Evolutionary conservation across 2,329 filamentous ascomycete genomes (phyloP), one percentile per base, ranked within the genome.

Genomic region (Pseudocercospora fuligena): DNA sequence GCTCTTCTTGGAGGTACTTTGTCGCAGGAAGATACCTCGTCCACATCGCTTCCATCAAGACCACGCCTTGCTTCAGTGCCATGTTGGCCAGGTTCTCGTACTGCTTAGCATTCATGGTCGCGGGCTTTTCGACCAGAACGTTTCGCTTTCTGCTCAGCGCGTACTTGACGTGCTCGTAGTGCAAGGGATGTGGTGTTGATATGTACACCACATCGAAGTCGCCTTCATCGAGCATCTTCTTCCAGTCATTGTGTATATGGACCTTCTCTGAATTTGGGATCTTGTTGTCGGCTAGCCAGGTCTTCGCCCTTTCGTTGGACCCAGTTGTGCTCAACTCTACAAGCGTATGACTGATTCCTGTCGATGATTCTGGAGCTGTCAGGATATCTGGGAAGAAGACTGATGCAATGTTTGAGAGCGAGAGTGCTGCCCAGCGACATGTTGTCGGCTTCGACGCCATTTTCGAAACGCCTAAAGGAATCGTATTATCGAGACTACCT

Each of bases 21-120:
- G 72, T 72, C n/a, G 72, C 70, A 60, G 73, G 74, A 4, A 76
- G 67, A 65, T 75, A 64, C 40, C 61, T 74, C 16, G 73, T 76
- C 74, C 74, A 76, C 72, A 76, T 74, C 12, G 73, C 74, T 66
- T 76, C 74, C 74, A 76, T 76, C 31, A 76, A 54, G 25, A 76
- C 72, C 36, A 75, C 71, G 40, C 64, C 62, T 49, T 68, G 33
- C 40, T 74, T 49, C 27, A 36, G 11, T 23, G 66, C 66, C 12
- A 64, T 12, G 23, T 60, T 31, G 23, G 61, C 33, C 23, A 59
- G 40, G 14, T 25, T 53, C 61, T 64, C 25, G 56, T 68, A 74
- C 57, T 76, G 74, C 43, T 63, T 63, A 43, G 63, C 61, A 60
- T 73, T 76, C 72, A 75, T 75, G 29, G 73, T 75, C 36, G 72